A percentile compares a stretch with the other conserved stretches of the same genome.
Conservation (phyloP, 2,329 filamentous ascomycete species). For the Curvularia eragrostidis region DNA sequence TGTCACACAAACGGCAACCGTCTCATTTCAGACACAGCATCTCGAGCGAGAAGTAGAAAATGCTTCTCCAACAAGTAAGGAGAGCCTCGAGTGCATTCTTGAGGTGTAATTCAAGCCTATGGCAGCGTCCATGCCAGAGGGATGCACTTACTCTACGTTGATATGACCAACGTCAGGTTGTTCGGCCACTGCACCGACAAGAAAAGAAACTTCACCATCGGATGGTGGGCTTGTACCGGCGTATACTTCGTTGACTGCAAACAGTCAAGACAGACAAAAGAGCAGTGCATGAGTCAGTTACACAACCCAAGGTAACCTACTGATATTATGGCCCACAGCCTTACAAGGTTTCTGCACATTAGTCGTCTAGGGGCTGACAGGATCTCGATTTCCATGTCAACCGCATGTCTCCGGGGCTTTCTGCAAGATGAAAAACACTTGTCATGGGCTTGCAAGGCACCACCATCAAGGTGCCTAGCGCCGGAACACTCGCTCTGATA, state of each 20-base stretch:
- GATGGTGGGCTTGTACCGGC: not conserved
- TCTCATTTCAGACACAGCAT: conserved; percentile 12
- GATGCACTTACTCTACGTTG: not conserved
- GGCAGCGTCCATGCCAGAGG: not conserved
- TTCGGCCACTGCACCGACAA: not conserved
- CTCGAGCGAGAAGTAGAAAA: not conserved
- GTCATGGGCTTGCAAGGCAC: not conserved
- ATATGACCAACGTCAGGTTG: not conserved
- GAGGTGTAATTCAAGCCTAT: not conserved
- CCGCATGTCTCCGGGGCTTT: not conserved
- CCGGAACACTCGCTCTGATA: not conserved
- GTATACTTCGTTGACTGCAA: not conserved
- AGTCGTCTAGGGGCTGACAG: not conserved
- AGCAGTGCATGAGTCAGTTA: not conserved
- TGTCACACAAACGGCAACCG: conserved; percentile 8
- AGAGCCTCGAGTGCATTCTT: not conserved
- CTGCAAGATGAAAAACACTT: not conserved
- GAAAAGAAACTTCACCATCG: not conserved
- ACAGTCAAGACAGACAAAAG: not conserved
- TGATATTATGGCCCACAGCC: not conserved
- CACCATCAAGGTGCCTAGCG: not conserved
- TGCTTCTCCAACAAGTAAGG: too few species aligned
- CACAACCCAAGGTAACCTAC: not conserved
- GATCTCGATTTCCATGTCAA: not conserved
- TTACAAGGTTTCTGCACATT: not conserved